Evolutionary conservation across 176 grass and related monocot species (phyloP).

Genomic region (Phoenix roebelenii): DNA sequence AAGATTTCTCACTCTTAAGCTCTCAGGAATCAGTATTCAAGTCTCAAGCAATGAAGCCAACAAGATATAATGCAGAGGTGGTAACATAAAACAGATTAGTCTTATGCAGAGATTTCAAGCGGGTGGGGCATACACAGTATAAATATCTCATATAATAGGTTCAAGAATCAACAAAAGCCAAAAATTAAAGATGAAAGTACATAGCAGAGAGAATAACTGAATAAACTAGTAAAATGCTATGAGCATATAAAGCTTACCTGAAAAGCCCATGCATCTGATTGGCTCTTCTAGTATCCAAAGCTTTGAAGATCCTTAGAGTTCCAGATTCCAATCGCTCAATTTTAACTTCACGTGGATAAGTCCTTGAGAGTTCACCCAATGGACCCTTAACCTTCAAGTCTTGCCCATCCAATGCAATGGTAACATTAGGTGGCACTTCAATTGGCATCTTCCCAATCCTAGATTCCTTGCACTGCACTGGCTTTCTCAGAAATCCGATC

Average conservation of each 20-base stretch:
- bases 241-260: conserved; percentile 39
- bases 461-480: conserved; percentile 91
- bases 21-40: too few relatives aligned
- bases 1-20: too few relatives aligned
- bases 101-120: too few relatives aligned
- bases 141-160: too few relatives aligned
- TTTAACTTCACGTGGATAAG: conserved; percentile 63
- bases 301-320: conserved; percentile 52
- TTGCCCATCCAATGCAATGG: conserved; percentile 53
- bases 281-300: conserved; percentile 63
- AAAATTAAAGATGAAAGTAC: background rate
- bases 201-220: background rate
- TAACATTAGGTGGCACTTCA: conserved; percentile 75
- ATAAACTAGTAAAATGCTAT: background rate
- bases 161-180: too few relatives aligned
- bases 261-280: conserved; percentile 98
- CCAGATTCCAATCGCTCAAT: conserved; percentile 71
- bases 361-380: conserved; percentile 68
- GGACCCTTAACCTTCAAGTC: conserved; percentile 89
- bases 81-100: too few relatives aligned
- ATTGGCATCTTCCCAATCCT: conserved; percentile 89
- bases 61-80: too few relatives aligned
- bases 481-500: conserved; percentile 43
- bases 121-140: too few relatives aligned
- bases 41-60: too few relatives aligned